Evolutionary conservation across 768 basidiomycete species (phyloP).

Genomic region (Suillus ampliporus): DNA sequence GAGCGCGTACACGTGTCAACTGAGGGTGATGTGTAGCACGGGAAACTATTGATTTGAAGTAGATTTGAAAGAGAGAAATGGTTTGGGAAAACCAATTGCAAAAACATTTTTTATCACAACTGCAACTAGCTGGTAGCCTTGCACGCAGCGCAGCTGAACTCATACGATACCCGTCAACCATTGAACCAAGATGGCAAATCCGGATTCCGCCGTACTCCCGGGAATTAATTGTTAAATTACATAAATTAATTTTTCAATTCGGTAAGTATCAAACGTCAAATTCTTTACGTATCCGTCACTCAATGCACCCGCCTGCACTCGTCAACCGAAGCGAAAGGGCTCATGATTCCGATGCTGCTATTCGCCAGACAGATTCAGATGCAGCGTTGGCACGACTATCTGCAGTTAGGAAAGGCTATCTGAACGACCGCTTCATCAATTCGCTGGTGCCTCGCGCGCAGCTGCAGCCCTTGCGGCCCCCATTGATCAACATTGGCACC

Average conservation of each 20-base stretch:
- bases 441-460: slow-evolving; percentile 72
- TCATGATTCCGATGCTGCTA: slow-evolving; percentile 60
- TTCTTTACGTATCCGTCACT: not conserved
- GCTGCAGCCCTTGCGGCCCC: slow-evolving; percentile 66
- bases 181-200: too few species aligned
- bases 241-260: too few species aligned
- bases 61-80: not conserved
- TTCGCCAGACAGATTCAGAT: slow-evolving; percentile 82
- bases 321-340: slow-evolving; percentile 19
- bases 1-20: not conserved
- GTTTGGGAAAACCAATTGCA: not conserved
- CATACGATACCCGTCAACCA: not conserved
- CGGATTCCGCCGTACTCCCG: too few species aligned
- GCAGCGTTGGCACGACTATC: slow-evolving; percentile 85
- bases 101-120: not conserved
- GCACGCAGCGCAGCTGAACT: not conserved
- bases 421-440: slow-evolving; percentile 75
- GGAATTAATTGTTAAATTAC: not conserved
- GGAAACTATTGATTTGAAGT: not conserved
- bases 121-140: not conserved
- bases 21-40: not conserved
- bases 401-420: slow-evolving; percentile 82
- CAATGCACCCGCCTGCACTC: slow-evolving; percentile 9
- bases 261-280: too few species aligned
- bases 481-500: slow-evolving; percentile 95